Base-by-base conservation (phyloP, 768 basidiomycete species). In the Antrodiella citrinella region DNA sequence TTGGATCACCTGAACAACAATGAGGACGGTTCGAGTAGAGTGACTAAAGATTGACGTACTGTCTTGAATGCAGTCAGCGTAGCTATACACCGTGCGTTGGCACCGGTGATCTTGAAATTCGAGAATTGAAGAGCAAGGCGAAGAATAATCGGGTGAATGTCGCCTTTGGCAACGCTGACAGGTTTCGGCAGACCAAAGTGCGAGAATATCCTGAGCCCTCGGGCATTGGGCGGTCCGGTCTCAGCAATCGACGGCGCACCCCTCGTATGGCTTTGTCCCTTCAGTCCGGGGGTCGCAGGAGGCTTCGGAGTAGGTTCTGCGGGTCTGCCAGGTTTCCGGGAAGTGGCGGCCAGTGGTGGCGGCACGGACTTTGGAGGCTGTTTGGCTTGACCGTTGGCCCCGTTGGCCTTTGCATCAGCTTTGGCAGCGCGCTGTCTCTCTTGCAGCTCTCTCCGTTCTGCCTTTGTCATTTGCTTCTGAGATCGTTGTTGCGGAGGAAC, bases 61-160 rank as follows among this genome's bases (percentile, higher is more conserved):
- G 83, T 85, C 70, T 95, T 92, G 72, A 99, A 94, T 4, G 89
- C 87, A 30, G 80, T 82, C 55, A 98, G 70, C 56, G 91, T 91
- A 3, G 91, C 92, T 42, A 97, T 94, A 60, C 92, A 94, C 52
- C 96, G 75, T 4, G 96, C 95, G 66, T 99, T 98, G 12, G 93
- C 89, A 5, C 96, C 96, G 45, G 85, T 83, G 56, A 98, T 86
- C 65, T 84, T 84, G 70, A 98, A 97, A 57, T 87, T 84, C 5
- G 90, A 81, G 68, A 97, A 95, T 55, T 93, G 82, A 24, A 97
- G 72, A 9, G 90, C 94, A 7, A 97, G 80, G 47, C 86, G 76
- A 51, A 92, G 72, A 57, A 98, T 83, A 18, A 80, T 81, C 23
- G 94, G 96, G 63, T 98, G 96, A 38, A 98, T 87, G 59, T 91